Base-by-base conservation (phyloP, 495 filamentous ascomycete genomes). In the Extremus antarcticus region DNA sequence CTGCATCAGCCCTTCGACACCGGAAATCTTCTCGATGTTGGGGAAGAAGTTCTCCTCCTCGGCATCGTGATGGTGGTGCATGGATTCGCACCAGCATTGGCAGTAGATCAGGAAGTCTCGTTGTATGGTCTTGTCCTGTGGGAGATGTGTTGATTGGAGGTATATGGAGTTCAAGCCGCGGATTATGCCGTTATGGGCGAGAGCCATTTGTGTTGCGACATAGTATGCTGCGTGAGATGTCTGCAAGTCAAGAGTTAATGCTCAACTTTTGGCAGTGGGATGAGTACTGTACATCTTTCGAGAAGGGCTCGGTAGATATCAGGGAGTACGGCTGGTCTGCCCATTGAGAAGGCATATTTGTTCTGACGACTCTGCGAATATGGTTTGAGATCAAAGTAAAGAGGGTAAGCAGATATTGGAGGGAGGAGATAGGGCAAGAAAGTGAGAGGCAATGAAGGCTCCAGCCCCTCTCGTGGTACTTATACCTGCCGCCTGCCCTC, bases 111-210 rank as follows among this genome's bases (percentile, higher is more conserved):
- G 58, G 46, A 70, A 68, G 49, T 66, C 59, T 11, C 49, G 53
- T 15, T 66, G 56, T 1, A 43, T 58, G 25, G 25, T 50, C 25
- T 53, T 52, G 58, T 71, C 57, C 19, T 61, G 52, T 43, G 53
- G 65, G 8, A 68, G 65, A 60, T 58, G 65, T 32, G 61, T 64
- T 52, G 66, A 70, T 69, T 66, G 66, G 29, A 72, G 74, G 65
- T 74, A 79, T 61, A 82, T 77, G 51, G 75, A 76, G 65, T 82
- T 82, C 65, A 73, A 77, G 55, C 76, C 77, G 38, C 78, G 78
- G 40, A 82, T 65, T 56, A 80, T 77, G 35, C 73, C 70, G 65
- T 82, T 82, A 67, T 82, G 74, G 53, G 80, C 67, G 48, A 79
- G 63, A 1, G 76, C 74, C 79, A 82, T 82, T 59, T 81, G 76